Conservation (phyloP, 495 filamentous ascomycete species). For the Xylaria intraflava region DNA sequence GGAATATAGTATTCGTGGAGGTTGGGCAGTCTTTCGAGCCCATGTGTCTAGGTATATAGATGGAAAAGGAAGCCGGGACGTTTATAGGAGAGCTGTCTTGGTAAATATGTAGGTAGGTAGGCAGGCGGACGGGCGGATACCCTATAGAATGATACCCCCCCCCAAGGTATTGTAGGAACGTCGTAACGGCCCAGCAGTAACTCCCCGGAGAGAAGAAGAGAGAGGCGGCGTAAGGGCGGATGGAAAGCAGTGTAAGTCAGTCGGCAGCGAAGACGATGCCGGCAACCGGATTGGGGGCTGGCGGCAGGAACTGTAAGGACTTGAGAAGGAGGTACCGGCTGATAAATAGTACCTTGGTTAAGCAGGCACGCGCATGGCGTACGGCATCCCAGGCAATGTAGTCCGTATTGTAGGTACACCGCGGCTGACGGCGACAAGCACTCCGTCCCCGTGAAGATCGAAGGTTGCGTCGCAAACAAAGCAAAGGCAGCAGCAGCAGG, state of each 20-base stretch:
- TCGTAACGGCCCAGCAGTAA: neutral
- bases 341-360: neutral
- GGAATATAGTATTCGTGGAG: neutral
- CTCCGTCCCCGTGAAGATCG: too few species aligned
- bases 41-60: neutral
- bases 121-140: neutral
- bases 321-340: neutral
- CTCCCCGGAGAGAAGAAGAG: neutral
- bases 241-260: neutral
- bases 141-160: neutral
- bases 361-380: neutral
- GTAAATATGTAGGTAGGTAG: neutral
- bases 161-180: neutral
- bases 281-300: neutral
- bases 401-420: too few species aligned
- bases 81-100: neutral
- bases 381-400: too few species aligned
- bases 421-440: too few species aligned
- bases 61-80: neutral
- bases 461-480: too few species aligned
- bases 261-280: neutral
- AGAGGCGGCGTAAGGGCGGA: neutral
- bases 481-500: too few species aligned
- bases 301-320: neutral
- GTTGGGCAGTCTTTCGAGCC: neutral